A percentile compares a stretch with the other conserved stretches of the same genome.
Conservation (phyloP, 768 basidiomycete species). For the Psilocybe cubensis region DNA sequence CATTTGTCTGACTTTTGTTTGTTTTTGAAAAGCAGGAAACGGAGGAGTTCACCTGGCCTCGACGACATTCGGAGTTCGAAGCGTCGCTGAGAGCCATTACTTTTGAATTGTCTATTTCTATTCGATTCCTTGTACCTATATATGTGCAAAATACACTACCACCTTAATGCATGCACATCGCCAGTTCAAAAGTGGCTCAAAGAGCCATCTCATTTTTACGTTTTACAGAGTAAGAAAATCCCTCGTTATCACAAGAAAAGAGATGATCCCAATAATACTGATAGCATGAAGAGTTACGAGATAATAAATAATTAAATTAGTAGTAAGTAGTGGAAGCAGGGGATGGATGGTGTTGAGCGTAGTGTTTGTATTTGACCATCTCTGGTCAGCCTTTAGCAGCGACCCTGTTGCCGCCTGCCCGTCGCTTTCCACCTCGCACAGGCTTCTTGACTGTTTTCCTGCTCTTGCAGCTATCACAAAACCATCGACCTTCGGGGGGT, state of each 20-base stretch:
- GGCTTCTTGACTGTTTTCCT: slow-evolving; percentile 59
- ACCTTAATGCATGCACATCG: slow-evolving; percentile 10
- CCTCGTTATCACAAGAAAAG: slow-evolving; percentile 4
- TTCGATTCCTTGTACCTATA: slow-evolving; percentile 18
- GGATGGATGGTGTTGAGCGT: background rate
- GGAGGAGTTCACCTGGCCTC: slow-evolving; percentile 70
- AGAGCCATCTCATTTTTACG: background rate
- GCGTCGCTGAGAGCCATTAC: slow-evolving; percentile 55
- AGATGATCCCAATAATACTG: slow-evolving; percentile 4
- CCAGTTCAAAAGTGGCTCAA: background rate
- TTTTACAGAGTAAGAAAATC: background rate
- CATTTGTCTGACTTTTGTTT: background rate
- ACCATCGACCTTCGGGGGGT: slow-evolving; percentile 76
- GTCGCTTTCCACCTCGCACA: slow-evolving; percentile 56
- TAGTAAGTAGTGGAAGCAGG: slow-evolving; percentile 11
- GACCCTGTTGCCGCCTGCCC: slow-evolving; percentile 33
- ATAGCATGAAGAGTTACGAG: slow-evolving; percentile 5
- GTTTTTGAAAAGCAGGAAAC: slow-evolving; percentile 51
- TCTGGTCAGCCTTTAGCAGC: slow-evolving; percentile 24
- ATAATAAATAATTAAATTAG: slow-evolving; percentile 22
- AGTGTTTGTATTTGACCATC: background rate
- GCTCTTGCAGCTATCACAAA: slow-evolving; percentile 66
- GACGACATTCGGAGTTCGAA: slow-evolving; percentile 73
- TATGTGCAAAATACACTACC: slow-evolving; percentile 21
- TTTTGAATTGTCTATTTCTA: slow-evolving; percentile 3